These are phyloP conservation scores for Yamadazyma dendronema DNA, from an alignment of 1,139 yeast genomes.

Conservation along the genomic window DNA sequence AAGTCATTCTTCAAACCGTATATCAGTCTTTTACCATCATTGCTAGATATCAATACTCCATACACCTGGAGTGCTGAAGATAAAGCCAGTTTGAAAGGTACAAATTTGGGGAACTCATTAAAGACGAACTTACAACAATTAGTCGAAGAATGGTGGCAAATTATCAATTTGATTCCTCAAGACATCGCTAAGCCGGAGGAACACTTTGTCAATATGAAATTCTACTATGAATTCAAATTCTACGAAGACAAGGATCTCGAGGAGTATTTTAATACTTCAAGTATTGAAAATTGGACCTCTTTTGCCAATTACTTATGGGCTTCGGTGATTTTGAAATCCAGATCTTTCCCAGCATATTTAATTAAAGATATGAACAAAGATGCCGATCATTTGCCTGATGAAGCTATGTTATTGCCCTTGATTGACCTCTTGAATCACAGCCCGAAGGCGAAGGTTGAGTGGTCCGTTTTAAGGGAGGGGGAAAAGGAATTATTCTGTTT, in stretches of 20 bases:
- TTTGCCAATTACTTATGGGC: slow-evolving; percentile 77
- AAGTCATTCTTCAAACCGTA: slow-evolving; percentile 46
- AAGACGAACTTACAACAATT: slow-evolving; percentile 30
- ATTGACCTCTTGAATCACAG: slow-evolving; percentile 77
- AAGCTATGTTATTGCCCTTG: slow-evolving; percentile 73
- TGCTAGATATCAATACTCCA: slow-evolving; percentile 53
- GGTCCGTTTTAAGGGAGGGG: slow-evolving; percentile 42
- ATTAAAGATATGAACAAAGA: slow-evolving; percentile 25
- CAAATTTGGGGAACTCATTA: slow-evolving; percentile 48
- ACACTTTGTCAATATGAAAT: slow-evolving; percentile 44
- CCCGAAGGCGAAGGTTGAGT: slow-evolving; percentile 58
- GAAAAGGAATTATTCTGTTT: slow-evolving; percentile 23
- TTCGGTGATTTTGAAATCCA: slow-evolving; percentile 61
- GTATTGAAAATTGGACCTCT: slow-evolving; percentile 52
- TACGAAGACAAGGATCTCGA: slow-evolving; percentile 38
- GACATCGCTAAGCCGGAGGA: slow-evolving; percentile 27
- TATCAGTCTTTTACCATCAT: slow-evolving; percentile 55
- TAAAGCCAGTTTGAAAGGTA: slow-evolving; percentile 53
- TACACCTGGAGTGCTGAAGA: slow-evolving; percentile 60
- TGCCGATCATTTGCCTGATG: slow-evolving; percentile 30
- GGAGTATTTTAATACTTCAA: slow-evolving; percentile 24
- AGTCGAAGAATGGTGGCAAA: slow-evolving; percentile 54
- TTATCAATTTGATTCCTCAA: slow-evolving; percentile 36
- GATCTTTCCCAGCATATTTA: slow-evolving; percentile 73
- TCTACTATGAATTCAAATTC: slow-evolving; percentile 47